Evolutionary conservation across 495 filamentous ascomycete genomes (phyloP), one percentile per base, ranked within the genome.

Genomic region (Annulohypoxylon stygium): DNA sequence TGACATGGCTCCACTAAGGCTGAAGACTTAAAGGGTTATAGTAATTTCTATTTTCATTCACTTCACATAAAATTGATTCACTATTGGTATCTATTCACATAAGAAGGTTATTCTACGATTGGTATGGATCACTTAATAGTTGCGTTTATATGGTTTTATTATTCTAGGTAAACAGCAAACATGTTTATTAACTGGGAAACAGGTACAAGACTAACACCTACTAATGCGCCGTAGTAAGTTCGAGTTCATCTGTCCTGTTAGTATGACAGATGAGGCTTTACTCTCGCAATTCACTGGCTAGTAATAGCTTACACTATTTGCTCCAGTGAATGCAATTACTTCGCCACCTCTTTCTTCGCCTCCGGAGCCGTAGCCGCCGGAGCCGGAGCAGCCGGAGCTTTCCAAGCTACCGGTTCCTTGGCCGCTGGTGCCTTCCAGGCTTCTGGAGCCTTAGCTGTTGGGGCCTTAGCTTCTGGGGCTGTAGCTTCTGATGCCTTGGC

Each of bases 131-230:
- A 33, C 25, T 11, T 53, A 5, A 23, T 11, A 23, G 7, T 20
- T 8, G 8, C 23, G 8, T 54, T 0, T 5, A 54, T 11, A 14
- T 9, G 4, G 8, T 3, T 23, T 4, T 51, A 3, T n/a, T 30
- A 30, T 30, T 30, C 5, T 54, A 14, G 1, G 12, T 33, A 54
- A 54, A n/a, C 23, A 54, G 30, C 25, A 54, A 54, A 54, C 25
- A 54, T 11, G 16, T 12, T 54, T 54, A 54, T 54, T 33, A 33
- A 54, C 25, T n/a, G 6, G 12, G 30, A 54, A 54, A 54, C 50
- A 54, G 8, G 23, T 12, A 50, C 20, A 33, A 54, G 25, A 16
- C 50, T 14, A 54, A 33, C 50, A 34, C 50, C 50, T 33, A 54
- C 12, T 54, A 14, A n/a, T 14, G 12, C 12, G 25, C 8, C 12